These are phyloP conservation scores for Chaetomium olivaceum DNA, from an alignment of 2,329 filamentous ascomycete genomes.

Conservation along the genomic window DNA sequence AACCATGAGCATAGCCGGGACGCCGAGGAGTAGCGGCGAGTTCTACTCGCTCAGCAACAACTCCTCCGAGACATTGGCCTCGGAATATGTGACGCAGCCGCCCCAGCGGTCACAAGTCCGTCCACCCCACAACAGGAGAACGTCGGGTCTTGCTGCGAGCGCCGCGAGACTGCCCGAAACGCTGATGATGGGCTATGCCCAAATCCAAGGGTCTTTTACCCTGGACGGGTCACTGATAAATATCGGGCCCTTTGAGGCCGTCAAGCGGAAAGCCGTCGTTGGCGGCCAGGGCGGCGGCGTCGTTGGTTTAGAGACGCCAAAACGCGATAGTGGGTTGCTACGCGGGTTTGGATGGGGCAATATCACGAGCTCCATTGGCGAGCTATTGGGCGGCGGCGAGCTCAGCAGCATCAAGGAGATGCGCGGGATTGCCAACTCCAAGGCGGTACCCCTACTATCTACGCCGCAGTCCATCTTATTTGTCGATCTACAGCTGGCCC, in stretches of 20 bases:
- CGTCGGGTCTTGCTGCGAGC: slow-evolving; percentile 47
- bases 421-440: slow-evolving; percentile 81
- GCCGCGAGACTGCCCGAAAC: slow-evolving; percentile 64
- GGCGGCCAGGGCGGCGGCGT: slow-evolving; percentile 86
- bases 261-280: slow-evolving; percentile 90
- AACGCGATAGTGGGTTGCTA: slow-evolving; percentile 76
- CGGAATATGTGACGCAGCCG: slow-evolving; percentile 73
- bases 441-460: slow-evolving; percentile 85
- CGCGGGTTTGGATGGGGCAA: slow-evolving; percentile 84
- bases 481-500: slow-evolving; percentile 82
- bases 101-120: slow-evolving; percentile 40
- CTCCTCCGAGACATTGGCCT: slow-evolving; percentile 88
- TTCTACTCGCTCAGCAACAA: slow-evolving; percentile 95
- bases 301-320: slow-evolving; percentile 72
- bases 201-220: slow-evolving; percentile 88
- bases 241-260: slow-evolving; percentile 86
- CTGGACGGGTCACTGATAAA: slow-evolving; percentile 90
- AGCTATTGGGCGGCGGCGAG: slow-evolving; percentile 81
- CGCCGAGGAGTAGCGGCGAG: slow-evolving; percentile 87
- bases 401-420: slow-evolving; percentile 95
- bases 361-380: slow-evolving; percentile 83
- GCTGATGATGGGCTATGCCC: slow-evolving; percentile 97
- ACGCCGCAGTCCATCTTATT: slow-evolving; percentile 96
- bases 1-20: slow-evolving; percentile 73
- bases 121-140: slow-evolving; percentile 50